A percentile compares a stretch with the other conserved stretches of the same genome.
Conservation (phyloP, 148 eudicot species). For the Fagopyrum esculentum region DNA sequence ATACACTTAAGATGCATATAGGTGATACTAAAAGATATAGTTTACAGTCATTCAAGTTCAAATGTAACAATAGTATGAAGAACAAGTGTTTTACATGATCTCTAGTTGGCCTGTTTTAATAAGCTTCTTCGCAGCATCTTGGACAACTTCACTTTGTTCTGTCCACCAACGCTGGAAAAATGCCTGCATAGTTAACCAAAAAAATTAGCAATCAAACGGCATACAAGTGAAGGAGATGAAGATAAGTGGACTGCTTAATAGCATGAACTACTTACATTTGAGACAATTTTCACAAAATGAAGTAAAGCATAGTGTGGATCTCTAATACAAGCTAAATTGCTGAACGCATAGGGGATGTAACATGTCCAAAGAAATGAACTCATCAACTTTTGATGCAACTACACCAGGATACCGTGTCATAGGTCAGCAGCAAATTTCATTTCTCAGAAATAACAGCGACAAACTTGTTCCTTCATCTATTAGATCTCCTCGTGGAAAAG, state of each 20-base stretch:
- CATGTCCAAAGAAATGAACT: not conserved
- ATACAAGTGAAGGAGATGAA: not conserved
- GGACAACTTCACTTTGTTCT: constrained; percentile 51
- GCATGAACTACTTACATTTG: not conserved
- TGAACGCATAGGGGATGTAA: not conserved
- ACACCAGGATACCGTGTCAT: not conserved
- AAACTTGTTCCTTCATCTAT: not conserved
- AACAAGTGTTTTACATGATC: constrained; percentile 46
- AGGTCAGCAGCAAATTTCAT: not conserved
- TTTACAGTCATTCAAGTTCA: constrained; percentile 3
- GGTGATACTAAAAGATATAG: not conserved
- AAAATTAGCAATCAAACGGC: not conserved
- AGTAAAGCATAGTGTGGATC: not conserved
- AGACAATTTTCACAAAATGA: not conserved
- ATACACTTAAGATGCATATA: not conserved
- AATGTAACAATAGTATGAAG: not conserved
- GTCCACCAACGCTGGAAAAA: constrained; percentile 99
- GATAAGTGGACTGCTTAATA: not conserved
- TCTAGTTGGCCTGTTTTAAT: constrained; percentile 87
- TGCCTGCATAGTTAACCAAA: constrained; percentile 39
- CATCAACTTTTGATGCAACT: not conserved
- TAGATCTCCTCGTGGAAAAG: no score
- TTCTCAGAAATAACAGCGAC: not conserved
- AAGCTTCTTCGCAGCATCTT: constrained; percentile 45
- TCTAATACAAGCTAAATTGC: not conserved